Percentiles rank a stretch among this genome's conserved stretches.
Evolutionary conservation across 371 early-diverging fungal species (phyloP).

Genomic region (Mycotypha africana): DNA sequence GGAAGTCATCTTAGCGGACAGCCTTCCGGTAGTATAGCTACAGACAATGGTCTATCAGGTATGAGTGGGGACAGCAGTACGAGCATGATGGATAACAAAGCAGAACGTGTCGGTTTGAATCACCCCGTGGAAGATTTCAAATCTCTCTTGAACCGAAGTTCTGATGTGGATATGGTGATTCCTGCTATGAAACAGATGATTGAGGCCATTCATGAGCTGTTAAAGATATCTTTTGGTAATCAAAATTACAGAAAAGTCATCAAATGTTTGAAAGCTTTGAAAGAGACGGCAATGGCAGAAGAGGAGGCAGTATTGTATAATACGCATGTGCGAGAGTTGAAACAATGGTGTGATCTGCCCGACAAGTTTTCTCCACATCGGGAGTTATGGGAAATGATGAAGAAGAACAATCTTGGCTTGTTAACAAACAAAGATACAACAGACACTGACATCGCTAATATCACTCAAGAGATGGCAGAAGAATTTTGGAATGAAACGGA

Average conservation of each 20-base stretch:
- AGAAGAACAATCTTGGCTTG: constrained; percentile 22
- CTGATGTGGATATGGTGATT: constrained; percentile 40
- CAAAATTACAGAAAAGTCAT: constrained; percentile 47
- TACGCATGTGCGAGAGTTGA: constrained; percentile 23
- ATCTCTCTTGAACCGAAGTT: constrained; percentile 42
- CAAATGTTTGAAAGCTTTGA: constrained; percentile 45
- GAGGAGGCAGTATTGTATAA: constrained; percentile 43
- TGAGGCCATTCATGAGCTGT: constrained; percentile 36
- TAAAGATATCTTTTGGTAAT: constrained; percentile 51
- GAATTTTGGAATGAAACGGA: too few species aligned
- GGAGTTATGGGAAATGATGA: constrained; percentile 38
- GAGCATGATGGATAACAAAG: too few species aligned
- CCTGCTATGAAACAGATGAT: constrained; percentile 56
- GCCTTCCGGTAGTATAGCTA: too few species aligned
- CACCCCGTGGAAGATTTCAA: constrained; percentile 61
- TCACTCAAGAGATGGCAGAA: constrained; percentile 24
- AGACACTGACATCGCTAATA: constrained; percentile 17
- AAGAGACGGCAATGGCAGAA: constrained; percentile 33
- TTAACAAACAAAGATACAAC: constrained; percentile 32
- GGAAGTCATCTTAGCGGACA: too few species aligned
- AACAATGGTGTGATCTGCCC: constrained; percentile 11
- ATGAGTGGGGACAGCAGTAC: too few species aligned
- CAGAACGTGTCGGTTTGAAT: constrained; percentile 42
- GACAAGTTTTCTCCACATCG: constrained; percentile 15
- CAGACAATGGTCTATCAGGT: too few species aligned